Evolutionary conservation across 1,139 yeast species (phyloP).

Genomic region (Saccharomyces pastorianus): DNA sequence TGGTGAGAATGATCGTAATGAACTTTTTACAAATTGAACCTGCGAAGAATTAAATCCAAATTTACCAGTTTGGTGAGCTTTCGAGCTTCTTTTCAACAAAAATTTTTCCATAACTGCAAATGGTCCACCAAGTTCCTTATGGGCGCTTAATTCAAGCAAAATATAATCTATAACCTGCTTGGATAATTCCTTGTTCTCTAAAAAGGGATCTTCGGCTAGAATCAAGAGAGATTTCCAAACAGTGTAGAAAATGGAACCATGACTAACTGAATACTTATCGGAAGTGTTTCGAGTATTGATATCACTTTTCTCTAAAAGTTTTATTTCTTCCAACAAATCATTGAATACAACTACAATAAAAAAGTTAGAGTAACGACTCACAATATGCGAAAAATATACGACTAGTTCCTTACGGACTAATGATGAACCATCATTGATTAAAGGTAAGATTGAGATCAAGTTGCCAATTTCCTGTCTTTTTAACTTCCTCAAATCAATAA

Average conservation of each 20-base stretch:
- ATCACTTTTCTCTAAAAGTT: conserved; percentile 52
- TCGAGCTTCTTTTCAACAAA: conserved; percentile 41
- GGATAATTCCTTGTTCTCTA: conserved; percentile 70
- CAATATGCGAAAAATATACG: conserved; percentile 67
- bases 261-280: conserved; percentile 40
- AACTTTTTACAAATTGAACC: conserved; percentile 13
- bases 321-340: conserved; percentile 74
- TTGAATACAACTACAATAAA: conserved; percentile 84
- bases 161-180: conserved; percentile 70
- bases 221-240: conserved; percentile 81
- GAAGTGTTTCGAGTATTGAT: conserved; percentile 22
- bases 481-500: conserved; percentile 30
- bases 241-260: conserved; percentile 80
- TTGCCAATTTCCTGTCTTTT: conserved; percentile 39
- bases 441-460: conserved; percentile 38
- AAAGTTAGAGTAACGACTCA: conserved; percentile 59
- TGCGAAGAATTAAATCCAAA: conserved; percentile 13
- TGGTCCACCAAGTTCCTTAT: conserved; percentile 55
- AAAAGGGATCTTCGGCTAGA: conserved; percentile 81
- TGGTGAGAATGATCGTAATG: conserved; percentile 8
- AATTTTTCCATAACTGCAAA: conserved; percentile 61
- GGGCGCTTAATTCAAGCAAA: conserved; percentile 54
- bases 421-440: conserved; percentile 80
- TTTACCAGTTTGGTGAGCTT: conserved; percentile 7
- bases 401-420: conserved; percentile 81